A percentile compares a stretch with the other conserved stretches of the same genome.
These are phyloP conservation scores for Panellus pusillus DNA, from an alignment of 768 basidiomycete species.

Conservation along the genomic window DNA sequence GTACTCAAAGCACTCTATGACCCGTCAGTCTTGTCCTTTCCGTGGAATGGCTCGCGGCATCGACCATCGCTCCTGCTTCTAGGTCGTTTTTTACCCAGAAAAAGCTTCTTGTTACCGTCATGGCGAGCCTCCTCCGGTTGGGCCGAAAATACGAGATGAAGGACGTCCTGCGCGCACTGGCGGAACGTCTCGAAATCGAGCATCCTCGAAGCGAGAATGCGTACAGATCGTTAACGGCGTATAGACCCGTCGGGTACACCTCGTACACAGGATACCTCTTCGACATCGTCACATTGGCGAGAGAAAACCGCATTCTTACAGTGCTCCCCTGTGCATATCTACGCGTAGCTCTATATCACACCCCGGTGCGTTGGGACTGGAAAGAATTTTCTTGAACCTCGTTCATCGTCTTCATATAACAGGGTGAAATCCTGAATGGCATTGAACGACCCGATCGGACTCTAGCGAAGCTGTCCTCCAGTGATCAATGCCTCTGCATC, in stretches of 20 bases:
- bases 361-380: not conserved
- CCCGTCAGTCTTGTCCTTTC: slow-evolving; percentile 6
- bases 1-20: slow-evolving; percentile 19
- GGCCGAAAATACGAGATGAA: slow-evolving; percentile 4
- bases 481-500: slow-evolving; percentile 11
- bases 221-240: too few species aligned
- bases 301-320: not conserved
- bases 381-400: too few species aligned
- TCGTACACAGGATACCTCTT: not conserved
- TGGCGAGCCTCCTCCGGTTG: not conserved
- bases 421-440: slow-evolving; percentile 11
- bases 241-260: not conserved
- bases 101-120: not conserved
- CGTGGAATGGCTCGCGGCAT: too few species aligned
- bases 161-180: not conserved
- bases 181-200: too few species aligned
- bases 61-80: too few species aligned
- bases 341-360: not conserved
- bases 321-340: slow-evolving; percentile 1
- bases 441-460: slow-evolving; percentile 8
- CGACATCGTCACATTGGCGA: not conserved
- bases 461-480: slow-evolving; percentile 4
- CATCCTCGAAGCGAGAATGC: too few species aligned
- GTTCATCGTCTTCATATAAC: not conserved
- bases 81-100: slow-evolving; percentile 2